Conservation (phyloP, 1,284 basidiomycete species). For the Pascua sp. region DNA sequence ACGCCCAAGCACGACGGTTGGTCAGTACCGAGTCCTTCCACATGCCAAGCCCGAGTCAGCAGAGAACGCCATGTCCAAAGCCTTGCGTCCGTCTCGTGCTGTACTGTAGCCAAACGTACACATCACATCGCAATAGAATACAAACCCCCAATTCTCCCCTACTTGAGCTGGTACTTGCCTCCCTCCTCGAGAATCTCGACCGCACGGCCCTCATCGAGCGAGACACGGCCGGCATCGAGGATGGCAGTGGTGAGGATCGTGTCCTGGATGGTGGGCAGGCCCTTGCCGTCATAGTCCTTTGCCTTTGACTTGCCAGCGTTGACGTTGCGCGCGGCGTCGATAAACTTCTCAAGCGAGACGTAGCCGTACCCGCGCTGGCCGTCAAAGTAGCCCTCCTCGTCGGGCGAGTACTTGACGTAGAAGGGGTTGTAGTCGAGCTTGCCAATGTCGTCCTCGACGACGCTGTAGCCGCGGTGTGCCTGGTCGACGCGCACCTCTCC, state of each 20-base stretch:
- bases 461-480: constrained; percentile 85
- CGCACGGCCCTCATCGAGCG: constrained; percentile 77
- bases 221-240: constrained; percentile 81
- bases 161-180: constrained; percentile 60
- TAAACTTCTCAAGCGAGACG: constrained; percentile 86
- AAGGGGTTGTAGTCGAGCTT: constrained; percentile 51
- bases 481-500: constrained; percentile 90
- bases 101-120: background rate
- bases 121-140: background rate
- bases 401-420: constrained; percentile 70
- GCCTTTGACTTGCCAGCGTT: constrained; percentile 64
- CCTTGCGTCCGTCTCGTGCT: no score
- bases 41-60: no score
- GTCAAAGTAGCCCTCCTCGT: constrained; percentile 85
- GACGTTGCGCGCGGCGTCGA: constrained; percentile 57
- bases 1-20: no score
- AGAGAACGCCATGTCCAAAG: no score
- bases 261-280: constrained; percentile 74
- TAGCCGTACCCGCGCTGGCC: constrained; percentile 87
- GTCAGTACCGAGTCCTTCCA: no score
- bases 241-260: constrained; percentile 82
- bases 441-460: constrained; percentile 70
- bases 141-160: background rate
- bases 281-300: constrained; percentile 70
- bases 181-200: constrained; percentile 69